phyloP scores from a whole-genome alignment of 2,329 filamentous ascomycete species.

The Fusarium coicis region DNA sequence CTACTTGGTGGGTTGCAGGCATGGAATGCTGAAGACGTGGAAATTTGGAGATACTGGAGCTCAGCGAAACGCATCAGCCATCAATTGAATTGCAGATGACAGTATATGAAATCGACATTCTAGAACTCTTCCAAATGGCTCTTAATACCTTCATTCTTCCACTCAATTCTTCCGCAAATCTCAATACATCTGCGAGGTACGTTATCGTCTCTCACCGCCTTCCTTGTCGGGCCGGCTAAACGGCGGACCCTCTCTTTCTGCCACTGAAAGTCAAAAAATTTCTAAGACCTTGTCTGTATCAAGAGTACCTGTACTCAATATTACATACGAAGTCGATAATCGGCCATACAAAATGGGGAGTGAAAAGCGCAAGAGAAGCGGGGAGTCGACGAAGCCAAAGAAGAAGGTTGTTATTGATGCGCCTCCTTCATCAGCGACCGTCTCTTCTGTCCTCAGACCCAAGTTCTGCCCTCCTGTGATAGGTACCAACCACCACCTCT shows the following conservation, averaged over 20 bases:
- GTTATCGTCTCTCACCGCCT: conserved; percentile 33
- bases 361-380: conserved; percentile 62
- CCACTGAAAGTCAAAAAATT: conserved; percentile 39
- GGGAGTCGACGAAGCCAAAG: conserved; percentile 56
- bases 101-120: background rate
- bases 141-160: background rate
- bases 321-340: conserved; percentile 10
- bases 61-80: background rate
- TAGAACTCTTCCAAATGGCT: background rate
- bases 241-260: conserved; percentile 40
- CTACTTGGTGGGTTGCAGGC: background rate
- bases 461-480: conserved; percentile 64
- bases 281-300: conserved; percentile 40
- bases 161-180: background rate
- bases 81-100: background rate
- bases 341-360: conserved; percentile 50
- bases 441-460: conserved; percentile 59
- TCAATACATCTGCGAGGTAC: background rate
- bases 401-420: conserved; percentile 64
- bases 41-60: background rate
- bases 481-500: conserved; percentile 51
- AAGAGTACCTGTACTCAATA: background rate
- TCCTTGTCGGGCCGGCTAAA: conserved; percentile 38
- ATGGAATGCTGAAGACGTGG: background rate
- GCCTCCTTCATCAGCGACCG: conserved; percentile 53